Evolutionary conservation across 805 yeast genomes (phyloP).

Genomic region (Wickerhamomyces hampshirensis): DNA sequence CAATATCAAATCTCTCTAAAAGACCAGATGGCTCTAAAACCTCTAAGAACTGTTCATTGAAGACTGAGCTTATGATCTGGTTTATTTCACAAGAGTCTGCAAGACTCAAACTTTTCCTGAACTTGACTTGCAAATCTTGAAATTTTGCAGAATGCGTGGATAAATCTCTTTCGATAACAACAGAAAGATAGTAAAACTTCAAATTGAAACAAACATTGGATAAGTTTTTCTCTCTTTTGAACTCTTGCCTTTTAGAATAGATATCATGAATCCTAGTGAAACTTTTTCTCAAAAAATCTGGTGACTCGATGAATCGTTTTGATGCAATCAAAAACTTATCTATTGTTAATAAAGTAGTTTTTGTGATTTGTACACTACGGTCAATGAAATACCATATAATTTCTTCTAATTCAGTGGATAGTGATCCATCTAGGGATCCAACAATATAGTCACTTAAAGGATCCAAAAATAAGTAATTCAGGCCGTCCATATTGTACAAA

Average conservation of each 20-base stretch:
- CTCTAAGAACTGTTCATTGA: constrained; percentile 13
- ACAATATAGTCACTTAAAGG: constrained; percentile 11
- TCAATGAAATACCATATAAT: constrained; percentile 7
- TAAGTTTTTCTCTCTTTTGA: constrained; percentile 40
- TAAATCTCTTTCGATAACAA: constrained; percentile 26
- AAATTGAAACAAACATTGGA: constrained; percentile 41
- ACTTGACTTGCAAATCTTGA: constrained; percentile 25
- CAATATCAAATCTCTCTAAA: constrained; percentile 15
- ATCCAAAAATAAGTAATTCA: constrained; percentile 12
- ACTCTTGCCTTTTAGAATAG: constrained; percentile 22
- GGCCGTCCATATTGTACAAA: constrained; percentile 9
- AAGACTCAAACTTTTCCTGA: constrained; percentile 26
- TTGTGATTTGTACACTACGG: constrained; percentile 1
- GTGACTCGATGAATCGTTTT: constrained; percentile 1
- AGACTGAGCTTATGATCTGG: constrained; percentile 4
- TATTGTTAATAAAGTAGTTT: constrained; percentile 1
- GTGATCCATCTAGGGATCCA: neutral
- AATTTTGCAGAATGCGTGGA: constrained; percentile 5
- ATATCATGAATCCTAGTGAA: constrained; percentile 18
- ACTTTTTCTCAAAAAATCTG: constrained; percentile 8
- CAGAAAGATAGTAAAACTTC: constrained; percentile 18
- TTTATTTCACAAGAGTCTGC: constrained; percentile 22
- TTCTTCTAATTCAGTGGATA: constrained; percentile 1
- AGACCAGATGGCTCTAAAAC: constrained; percentile 6
- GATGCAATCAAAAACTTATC: constrained; percentile 10